Evolutionary conservation across 1,284 basidiomycete genomes (phyloP).

Genomic region (Sphagnurus paluster): DNA sequence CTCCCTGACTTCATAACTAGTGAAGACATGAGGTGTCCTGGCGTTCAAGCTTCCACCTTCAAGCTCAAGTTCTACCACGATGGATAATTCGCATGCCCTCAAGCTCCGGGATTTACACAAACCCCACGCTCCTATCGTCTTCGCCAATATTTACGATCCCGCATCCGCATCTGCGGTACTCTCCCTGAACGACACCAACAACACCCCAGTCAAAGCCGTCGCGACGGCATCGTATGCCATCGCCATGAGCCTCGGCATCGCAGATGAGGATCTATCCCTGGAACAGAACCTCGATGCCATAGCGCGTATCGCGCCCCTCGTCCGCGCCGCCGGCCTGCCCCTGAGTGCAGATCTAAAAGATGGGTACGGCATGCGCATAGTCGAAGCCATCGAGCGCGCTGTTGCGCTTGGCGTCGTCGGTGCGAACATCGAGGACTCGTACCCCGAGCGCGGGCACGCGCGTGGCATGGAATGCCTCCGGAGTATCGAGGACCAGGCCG

Average conservation of each 20-base stretch:
- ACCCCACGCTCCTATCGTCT: slow-evolving; percentile 1
- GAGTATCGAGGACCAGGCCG: slow-evolving; percentile 3
- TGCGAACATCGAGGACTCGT: slow-evolving; percentile 7
- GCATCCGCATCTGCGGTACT: slow-evolving; percentile 2
- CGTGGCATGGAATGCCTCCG: slow-evolving; percentile 1
- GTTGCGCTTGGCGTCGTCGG: slow-evolving; percentile 7
- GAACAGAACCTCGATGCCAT: slow-evolving; percentile 4
- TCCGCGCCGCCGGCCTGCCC: slow-evolving; percentile 1
- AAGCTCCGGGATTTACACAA: not conserved
- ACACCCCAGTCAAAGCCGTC: not conserved
- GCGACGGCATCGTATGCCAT: slow-evolving; percentile 10
- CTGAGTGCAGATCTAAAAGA: slow-evolving; percentile 6
- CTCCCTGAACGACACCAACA: not conserved
- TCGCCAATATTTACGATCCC: slow-evolving; percentile 7
- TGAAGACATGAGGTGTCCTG: too few species aligned
- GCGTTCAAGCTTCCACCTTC: too few species aligned
- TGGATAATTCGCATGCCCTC: slow-evolving; percentile 2
- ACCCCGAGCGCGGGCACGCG: not conserved
- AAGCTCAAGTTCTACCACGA: not conserved
- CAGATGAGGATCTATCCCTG: slow-evolving; percentile 2
- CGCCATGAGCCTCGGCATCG: slow-evolving; percentile 1
- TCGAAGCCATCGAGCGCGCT: not conserved
- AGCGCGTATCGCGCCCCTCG: slow-evolving; percentile 3
- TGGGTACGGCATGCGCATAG: slow-evolving; percentile 3
- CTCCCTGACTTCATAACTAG: too few species aligned